Percentiles rank a stretch among this genome's conserved stretches.
These are phyloP conservation scores for Microbotryum intermedium DNA, from an alignment of 1,284 basidiomycete species.

Conservation along the genomic window DNA sequence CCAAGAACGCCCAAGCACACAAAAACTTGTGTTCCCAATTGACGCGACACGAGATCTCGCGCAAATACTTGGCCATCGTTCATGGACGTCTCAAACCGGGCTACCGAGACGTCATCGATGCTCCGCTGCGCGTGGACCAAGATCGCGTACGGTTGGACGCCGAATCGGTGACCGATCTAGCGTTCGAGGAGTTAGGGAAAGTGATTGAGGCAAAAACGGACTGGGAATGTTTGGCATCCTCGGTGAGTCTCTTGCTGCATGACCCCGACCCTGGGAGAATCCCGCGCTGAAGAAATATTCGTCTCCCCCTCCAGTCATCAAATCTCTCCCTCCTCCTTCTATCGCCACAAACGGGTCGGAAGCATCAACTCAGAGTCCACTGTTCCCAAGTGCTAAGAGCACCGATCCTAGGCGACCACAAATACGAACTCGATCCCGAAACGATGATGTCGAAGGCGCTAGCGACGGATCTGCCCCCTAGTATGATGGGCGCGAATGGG, in stretches of 20 bases:
- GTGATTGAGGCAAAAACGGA: constrained; percentile 13
- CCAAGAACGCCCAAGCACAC: constrained; percentile 5
- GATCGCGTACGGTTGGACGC: constrained; percentile 13
- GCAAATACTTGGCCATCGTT: constrained; percentile 24
- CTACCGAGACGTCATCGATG: constrained; percentile 6
- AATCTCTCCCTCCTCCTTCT: constrained; percentile 12
- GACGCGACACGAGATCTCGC: constrained; percentile 8
- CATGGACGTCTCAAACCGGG: constrained; percentile 18
- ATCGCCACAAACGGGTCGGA: constrained; percentile 18
- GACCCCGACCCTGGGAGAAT: too few species aligned
- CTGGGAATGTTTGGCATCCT: constrained; percentile 16
- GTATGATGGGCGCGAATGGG: too few species aligned
- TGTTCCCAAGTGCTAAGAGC: constrained; percentile 20
- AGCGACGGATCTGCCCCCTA: background rate
- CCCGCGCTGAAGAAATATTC: too few species aligned
- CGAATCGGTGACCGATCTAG: background rate
- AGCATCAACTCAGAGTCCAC: constrained; percentile 28
- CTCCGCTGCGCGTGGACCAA: constrained; percentile 12
- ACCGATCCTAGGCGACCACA: constrained; percentile 26
- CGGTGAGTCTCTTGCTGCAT: constrained; percentile 3
- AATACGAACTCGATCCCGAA: constrained; percentile 12
- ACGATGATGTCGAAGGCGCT: constrained; percentile 6
- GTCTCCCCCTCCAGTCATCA: background rate
- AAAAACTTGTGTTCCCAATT: constrained; percentile 11
- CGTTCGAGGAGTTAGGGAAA: too few species aligned